Evolutionary conservation across 768 basidiomycete species (phyloP), one percentile per base, ranked within the genome.

Genomic region (Obba rivulosa): DNA sequence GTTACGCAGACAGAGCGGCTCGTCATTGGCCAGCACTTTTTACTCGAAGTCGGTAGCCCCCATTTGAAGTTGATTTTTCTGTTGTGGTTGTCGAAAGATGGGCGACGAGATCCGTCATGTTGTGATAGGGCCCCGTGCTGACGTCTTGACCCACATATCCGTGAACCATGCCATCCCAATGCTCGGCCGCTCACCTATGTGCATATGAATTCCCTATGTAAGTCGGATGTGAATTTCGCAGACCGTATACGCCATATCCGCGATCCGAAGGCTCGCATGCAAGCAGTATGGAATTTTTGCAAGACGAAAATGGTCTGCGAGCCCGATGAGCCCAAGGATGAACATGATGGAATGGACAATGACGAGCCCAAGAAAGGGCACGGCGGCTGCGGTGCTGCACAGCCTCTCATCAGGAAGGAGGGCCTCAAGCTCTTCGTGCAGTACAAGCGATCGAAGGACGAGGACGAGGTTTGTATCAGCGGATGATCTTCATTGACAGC

Each of bases 301-400:
- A 92, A 93, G 69, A 77, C 82, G 54, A 94, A 89, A 69, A 92
- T 77, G 75, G 61, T 76, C 40, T 99, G 95, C 75, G 92, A 93
- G 59, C 69, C 91, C 58, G 91, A 95, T 68, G 87, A 90, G 36
- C 78, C 83, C 43, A 88, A 90, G 66, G 91, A 93, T 53, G 92
- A 93, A 58, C 83, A 79, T 49, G 87, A 79, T 24, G 85, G 80
- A 16, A 77, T 73, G 28, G 83, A 79, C 13, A 72, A 69, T 34
- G 85, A 82, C 35, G 91, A 90, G 54, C 74, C 79, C 41, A 91
- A 90, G 72, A 87, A 83, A 61, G 91, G 92, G 2, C 96, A 98
- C 52, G 94, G 92, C n/a, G 96, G 96, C 14, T 98, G 96, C 66
- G 96, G 96, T 38, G 91, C 93, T 60, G 66, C 76, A 22, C 96